Evolutionary conservation across 2,329 filamentous ascomycete genomes (phyloP).

Genomic region (Clonostachys byssicola): DNA sequence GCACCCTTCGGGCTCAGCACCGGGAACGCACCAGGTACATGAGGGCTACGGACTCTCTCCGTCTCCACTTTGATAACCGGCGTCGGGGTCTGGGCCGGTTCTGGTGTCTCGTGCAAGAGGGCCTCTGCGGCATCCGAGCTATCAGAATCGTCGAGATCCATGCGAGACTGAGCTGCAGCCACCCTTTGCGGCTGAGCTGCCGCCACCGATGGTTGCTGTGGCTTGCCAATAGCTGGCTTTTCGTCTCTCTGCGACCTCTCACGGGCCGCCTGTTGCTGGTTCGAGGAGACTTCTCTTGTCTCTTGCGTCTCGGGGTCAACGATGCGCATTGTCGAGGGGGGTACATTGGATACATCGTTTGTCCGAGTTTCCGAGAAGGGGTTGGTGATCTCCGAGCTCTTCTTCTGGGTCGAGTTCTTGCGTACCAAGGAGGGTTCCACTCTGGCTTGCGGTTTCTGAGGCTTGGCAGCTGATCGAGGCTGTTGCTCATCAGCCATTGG

Average conservation of each 20-base stretch:
- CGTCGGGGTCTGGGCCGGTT: conserved; percentile 9
- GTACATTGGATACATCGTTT: conserved; percentile 52
- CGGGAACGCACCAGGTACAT: conserved; percentile 32
- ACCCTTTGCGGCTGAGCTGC: conserved; percentile 45
- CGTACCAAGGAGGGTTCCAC: conserved; percentile 39
- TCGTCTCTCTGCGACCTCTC: conserved; percentile 28
- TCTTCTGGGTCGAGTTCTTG: conserved; percentile 17
- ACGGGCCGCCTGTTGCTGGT: conserved; percentile 14
- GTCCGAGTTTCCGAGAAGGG: conserved; percentile 37
- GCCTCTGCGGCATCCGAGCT: conserved; percentile 45
- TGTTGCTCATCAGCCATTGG: conserved; percentile 29
- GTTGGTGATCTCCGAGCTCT: conserved; percentile 9
- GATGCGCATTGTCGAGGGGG: conserved; percentile 52
- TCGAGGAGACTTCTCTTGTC: conserved; percentile 25
- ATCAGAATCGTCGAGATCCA: conserved; percentile 70
- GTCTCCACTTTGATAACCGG: conserved; percentile 9
- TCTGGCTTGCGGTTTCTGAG: conserved; percentile 63
- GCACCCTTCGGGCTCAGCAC: conserved; percentile 28
- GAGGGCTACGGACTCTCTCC: conserved; percentile 19
- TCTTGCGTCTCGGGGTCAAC: conserved; percentile 50
- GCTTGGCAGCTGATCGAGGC: conserved; percentile 60
- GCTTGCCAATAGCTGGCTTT: conserved; percentile 16
- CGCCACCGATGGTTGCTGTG: conserved; percentile 10
- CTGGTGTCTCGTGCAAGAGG: conserved; percentile 13
- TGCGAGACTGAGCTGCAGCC: conserved; percentile 48